phyloP scores from a whole-genome alignment of 2,329 filamentous ascomycete genomes.

The Anisogramma anomala region DNA sequence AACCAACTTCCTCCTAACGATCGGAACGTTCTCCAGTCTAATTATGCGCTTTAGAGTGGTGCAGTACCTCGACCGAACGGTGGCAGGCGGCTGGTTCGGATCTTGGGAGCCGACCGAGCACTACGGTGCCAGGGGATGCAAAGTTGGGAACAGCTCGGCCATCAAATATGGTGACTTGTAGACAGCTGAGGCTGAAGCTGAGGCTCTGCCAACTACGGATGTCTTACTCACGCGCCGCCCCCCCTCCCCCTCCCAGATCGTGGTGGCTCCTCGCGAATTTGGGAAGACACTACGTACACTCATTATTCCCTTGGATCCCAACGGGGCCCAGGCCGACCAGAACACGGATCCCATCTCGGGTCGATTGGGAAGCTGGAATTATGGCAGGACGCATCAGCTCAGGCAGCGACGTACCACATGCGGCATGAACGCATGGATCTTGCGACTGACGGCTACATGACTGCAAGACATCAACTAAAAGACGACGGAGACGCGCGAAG shows the following conservation, averaged over 20 bases:
- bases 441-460: background rate
- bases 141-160: background rate
- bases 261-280: too few relatives aligned
- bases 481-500: background rate
- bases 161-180: too few relatives aligned
- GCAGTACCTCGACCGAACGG: background rate
- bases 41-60: constrained; percentile 26
- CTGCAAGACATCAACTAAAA: background rate
- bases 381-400: too few relatives aligned
- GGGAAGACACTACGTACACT: too few relatives aligned
- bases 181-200: too few relatives aligned
- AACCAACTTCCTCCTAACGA: constrained; percentile 38
- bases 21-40: constrained; percentile 35
- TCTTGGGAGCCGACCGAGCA: background rate
- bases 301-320: too few relatives aligned
- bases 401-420: background rate
- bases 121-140: background rate
- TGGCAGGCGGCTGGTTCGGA: background rate
- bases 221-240: too few relatives aligned
- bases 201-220: too few relatives aligned
- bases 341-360: too few relatives aligned
- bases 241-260: too few relatives aligned
- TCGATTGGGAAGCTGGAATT: too few relatives aligned
- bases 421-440: background rate
- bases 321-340: too few relatives aligned